These are phyloP conservation scores for Nidula microcarpa DNA, from an alignment of 768 basidiomycete genomes.

Conservation along the genomic window DNA sequence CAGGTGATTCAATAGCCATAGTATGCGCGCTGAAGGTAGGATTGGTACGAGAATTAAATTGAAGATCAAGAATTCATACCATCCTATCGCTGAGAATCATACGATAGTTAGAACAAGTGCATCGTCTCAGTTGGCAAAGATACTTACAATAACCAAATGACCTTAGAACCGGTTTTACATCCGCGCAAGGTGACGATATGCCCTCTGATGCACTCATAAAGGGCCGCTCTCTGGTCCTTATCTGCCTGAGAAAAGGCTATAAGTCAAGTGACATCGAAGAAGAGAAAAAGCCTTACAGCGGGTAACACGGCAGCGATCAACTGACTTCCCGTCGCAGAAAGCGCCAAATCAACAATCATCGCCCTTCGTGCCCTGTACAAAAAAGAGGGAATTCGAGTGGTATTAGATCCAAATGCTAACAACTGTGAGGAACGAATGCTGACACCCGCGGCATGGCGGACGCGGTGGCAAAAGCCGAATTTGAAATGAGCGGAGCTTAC, in stretches of 20 bases:
- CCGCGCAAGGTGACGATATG: slow-evolving; percentile 89
- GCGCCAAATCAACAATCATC: slow-evolving; percentile 82
- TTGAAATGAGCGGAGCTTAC: slow-evolving; percentile 30
- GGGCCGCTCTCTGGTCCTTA: slow-evolving; percentile 77
- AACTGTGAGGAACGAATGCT: no score
- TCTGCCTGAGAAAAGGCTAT: slow-evolving; percentile 52
- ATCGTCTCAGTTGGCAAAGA: neutral
- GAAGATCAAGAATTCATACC: slow-evolving; percentile 16
- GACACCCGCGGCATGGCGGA: neutral
- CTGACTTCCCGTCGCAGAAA: slow-evolving; percentile 83
- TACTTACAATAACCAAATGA: slow-evolving; percentile 82
- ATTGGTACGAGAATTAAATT: slow-evolving; percentile 5
- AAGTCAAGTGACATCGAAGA: slow-evolving; percentile 5
- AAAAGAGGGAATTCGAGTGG: no score
- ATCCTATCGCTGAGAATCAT: slow-evolving; percentile 31
- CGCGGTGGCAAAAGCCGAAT: neutral
- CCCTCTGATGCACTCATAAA: slow-evolving; percentile 84
- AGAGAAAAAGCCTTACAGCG: slow-evolving; percentile 36
- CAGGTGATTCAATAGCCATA: slow-evolving; percentile 34
- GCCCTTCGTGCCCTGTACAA: slow-evolving; percentile 55
- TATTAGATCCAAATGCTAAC: no score
- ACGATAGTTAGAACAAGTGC: slow-evolving; percentile 1
- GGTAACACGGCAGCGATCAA: slow-evolving; percentile 81
- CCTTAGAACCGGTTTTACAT: slow-evolving; percentile 88
- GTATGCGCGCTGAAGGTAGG: slow-evolving; percentile 34